Evolutionary conservation across 257 asterid species (phyloP).

Genomic region (Nyctanthes arbortristis): DNA sequence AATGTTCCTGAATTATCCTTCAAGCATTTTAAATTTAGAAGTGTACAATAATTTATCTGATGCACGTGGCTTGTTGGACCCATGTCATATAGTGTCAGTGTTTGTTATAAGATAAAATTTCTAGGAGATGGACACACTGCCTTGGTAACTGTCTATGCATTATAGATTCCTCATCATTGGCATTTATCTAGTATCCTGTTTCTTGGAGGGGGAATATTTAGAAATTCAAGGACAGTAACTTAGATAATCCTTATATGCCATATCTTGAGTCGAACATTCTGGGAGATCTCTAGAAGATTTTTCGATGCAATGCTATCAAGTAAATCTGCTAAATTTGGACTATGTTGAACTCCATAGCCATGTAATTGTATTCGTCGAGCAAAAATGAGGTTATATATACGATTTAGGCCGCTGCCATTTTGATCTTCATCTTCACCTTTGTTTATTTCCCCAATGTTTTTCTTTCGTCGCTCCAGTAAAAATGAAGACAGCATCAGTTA

Average conservation of each 20-base stretch:
- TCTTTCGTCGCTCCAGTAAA: not conserved
- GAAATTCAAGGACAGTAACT: not conserved
- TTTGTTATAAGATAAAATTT: no score
- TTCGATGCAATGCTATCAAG: not conserved
- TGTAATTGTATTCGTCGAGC: no score
- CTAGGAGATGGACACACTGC: no score
- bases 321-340: not conserved
- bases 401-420: not conserved
- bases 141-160: no score
- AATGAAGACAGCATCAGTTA: not conserved
- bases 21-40: no score
- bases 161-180: no score
- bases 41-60: no score
- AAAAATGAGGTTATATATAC: no score
- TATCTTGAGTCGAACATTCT: not conserved
- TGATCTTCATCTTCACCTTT: not conserved
- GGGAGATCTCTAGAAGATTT: not conserved
- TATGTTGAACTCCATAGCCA: no score
- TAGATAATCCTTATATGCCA: not conserved
- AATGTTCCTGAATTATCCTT: no score
- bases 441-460: not conserved
- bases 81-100: no score
- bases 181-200: not conserved
- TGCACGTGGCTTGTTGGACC: no score
- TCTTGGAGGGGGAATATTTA: not conserved